A percentile compares a stretch with the other conserved stretches of the same genome.
phyloP scores from a whole-genome alignment of 176 grass and related monocot genomes.

The barley (Hordeum vulgare) region DNA sequence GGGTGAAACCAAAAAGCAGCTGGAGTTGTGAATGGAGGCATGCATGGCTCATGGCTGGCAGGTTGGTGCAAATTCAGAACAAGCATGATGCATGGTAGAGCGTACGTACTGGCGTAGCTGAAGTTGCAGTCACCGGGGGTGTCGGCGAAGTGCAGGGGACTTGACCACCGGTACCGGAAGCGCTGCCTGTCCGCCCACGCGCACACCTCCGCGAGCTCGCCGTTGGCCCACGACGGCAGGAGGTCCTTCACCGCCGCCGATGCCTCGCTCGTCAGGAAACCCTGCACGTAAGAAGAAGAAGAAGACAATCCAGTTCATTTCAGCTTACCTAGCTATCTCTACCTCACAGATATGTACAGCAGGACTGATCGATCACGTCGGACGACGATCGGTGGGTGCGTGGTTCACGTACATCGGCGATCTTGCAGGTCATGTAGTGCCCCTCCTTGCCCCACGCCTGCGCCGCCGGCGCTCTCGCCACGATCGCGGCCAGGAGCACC shows the following conservation, averaged over 20 bases:
- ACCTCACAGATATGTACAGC: fast-evolving
- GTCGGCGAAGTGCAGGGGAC: conserved; percentile 52
- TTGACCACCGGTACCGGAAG: conserved; percentile 59
- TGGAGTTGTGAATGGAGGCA: neutral
- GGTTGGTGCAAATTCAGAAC: neutral
- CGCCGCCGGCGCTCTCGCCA: conserved; percentile 19
- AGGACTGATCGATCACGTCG: neutral
- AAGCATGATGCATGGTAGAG: neutral
- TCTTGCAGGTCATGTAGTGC: conserved; percentile 74
- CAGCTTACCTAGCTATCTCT: too few species aligned
- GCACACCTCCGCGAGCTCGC: conserved; percentile 47
- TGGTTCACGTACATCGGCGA: conserved; percentile 37
- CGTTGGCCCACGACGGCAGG: conserved; percentile 46
- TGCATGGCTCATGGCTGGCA: neutral
- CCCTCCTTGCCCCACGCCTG: conserved; percentile 63
- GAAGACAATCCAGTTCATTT: too few species aligned
- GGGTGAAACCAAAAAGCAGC: neutral
- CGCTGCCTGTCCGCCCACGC: conserved; percentile 54
- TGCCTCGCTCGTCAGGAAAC: conserved; percentile 41
- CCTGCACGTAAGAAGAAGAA: neutral
- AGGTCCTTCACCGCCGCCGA: conserved; percentile 38
- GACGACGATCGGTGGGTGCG: too few species aligned
- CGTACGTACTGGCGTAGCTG: conserved; percentile 43
- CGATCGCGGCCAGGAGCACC: neutral
- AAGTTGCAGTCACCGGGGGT: conserved; percentile 51